Evolutionary conservation across 192 early-diverging fungal genomes (phyloP).

Genomic region (Chytriomyces confervae): DNA sequence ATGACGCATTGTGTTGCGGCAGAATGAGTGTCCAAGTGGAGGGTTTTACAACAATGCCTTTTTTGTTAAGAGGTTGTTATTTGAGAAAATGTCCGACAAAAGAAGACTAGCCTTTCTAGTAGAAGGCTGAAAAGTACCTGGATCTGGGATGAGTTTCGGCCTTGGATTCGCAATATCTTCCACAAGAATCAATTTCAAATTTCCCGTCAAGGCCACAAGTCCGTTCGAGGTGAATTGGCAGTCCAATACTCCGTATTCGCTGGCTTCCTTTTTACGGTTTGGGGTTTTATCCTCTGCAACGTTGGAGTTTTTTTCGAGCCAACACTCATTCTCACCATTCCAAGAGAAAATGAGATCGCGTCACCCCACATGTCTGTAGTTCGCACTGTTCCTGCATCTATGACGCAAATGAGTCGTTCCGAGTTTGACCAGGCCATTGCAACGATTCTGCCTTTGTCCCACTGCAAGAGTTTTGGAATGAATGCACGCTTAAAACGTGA

Average conservation of each 20-base stretch:
- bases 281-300: background rate
- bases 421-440: slow-evolving; percentile 89
- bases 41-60: slow-evolving; percentile 70
- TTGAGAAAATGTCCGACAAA: background rate
- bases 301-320: background rate
- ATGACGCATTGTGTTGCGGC: slow-evolving; percentile 82
- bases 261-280: slow-evolving; percentile 68
- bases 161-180: slow-evolving; percentile 86
- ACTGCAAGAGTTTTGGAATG: slow-evolving; percentile 51
- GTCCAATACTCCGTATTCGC: slow-evolving; percentile 79
- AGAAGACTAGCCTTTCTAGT: slow-evolving; percentile 13
- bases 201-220: slow-evolving; percentile 87
- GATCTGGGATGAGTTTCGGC: slow-evolving; percentile 76
- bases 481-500: background rate
- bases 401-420: slow-evolving; percentile 86
- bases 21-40: slow-evolving; percentile 89
- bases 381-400: slow-evolving; percentile 83
- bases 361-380: slow-evolving; percentile 85
- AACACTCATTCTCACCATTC: slow-evolving; percentile 58
- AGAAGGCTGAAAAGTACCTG: slow-evolving; percentile 44
- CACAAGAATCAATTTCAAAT: slow-evolving; percentile 80
- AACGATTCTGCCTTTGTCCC: slow-evolving; percentile 90
- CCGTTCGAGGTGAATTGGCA: slow-evolving; percentile 91
- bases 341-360: slow-evolving; percentile 78
- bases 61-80: background rate